A percentile compares a stretch with the other conserved stretches of the same genome.
Evolutionary conservation across 805 yeast species (phyloP).

Genomic region (Starmerella ratchasimensis): DNA sequence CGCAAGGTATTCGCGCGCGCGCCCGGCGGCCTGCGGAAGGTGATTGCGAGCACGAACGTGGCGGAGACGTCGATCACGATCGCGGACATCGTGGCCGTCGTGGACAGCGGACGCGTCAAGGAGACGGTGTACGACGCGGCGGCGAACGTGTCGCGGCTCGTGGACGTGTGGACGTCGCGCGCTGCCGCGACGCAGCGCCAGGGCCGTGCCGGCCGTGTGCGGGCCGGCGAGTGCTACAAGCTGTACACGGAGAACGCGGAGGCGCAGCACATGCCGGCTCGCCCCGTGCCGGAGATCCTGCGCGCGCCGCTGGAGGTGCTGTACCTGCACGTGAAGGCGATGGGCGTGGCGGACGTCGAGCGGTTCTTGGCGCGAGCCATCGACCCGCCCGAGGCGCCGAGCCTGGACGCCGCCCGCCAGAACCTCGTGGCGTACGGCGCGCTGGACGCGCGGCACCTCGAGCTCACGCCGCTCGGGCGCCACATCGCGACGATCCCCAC

Average conservation of each 20-base stretch:
- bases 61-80: conserved; percentile 97
- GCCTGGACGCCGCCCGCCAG: conserved; percentile 39
- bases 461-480: conserved; percentile 63
- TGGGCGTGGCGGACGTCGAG: conserved; percentile 66
- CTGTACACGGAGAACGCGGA: conserved; percentile 55
- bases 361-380: conserved; percentile 60
- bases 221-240: conserved; percentile 68
- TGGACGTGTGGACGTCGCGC: conserved; percentile 75
- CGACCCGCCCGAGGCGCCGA: conserved; percentile 56
- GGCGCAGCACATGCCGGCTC: conserved; percentile 41
- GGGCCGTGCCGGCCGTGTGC: conserved; percentile 97
- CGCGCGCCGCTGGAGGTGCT: conserved; percentile 73
- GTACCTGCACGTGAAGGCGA: conserved; percentile 70
- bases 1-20: conserved; percentile 53
- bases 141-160: conserved; percentile 52
- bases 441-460: conserved; percentile 32
- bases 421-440: conserved; percentile 63
- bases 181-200: conserved; percentile 86
- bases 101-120: conserved; percentile 79
- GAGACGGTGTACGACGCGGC: conserved; percentile 56
- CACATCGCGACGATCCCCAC: conserved; percentile 70
- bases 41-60: conserved; percentile 81
- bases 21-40: conserved; percentile 46
- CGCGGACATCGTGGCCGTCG: conserved; percentile 84
- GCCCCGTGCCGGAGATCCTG: conserved; percentile 81